A percentile compares a stretch with the other conserved stretches of the same genome.
phyloP scores from a whole-genome alignment of 768 basidiomycete genomes.

The Hericium alpestre region DNA sequence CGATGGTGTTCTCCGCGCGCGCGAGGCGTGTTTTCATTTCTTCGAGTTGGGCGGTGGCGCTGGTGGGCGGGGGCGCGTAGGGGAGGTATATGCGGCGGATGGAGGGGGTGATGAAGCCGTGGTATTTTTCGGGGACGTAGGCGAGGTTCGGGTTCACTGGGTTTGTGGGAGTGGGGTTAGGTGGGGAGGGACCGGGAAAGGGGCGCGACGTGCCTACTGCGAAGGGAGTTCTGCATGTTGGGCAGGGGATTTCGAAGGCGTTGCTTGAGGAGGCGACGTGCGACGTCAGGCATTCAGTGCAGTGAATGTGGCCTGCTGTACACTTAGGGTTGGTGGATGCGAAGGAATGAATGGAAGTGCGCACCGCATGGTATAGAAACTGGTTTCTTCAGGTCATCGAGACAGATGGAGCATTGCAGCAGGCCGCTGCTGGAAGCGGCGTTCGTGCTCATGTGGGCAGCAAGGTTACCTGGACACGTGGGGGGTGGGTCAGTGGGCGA shows the following conservation, averaged over 20 bases:
- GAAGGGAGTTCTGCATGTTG: constrained; percentile 8
- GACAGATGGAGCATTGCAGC: constrained; percentile 9
- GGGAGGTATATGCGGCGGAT: constrained; percentile 8
- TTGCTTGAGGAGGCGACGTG: background rate
- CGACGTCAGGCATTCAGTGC: background rate
- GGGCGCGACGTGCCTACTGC: constrained; percentile 1
- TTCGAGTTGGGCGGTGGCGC: background rate
- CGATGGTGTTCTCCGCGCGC: background rate
- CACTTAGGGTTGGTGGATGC: background rate
- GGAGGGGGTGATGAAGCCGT: constrained; percentile 2
- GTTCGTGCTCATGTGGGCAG: too few relatives aligned
- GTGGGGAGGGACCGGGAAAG: background rate
- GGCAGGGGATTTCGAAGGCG: constrained; percentile 4
- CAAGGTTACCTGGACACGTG: background rate
- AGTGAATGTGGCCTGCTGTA: constrained; percentile 8
- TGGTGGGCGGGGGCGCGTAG: background rate
- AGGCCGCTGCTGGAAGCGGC: background rate
- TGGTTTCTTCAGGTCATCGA: constrained; percentile 4
- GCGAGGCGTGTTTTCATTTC: constrained; percentile 1
- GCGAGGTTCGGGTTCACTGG: constrained; percentile 4
- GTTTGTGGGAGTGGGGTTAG: background rate
- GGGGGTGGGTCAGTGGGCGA: background rate
- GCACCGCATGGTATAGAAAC: constrained; percentile 8
- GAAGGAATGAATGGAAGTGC: background rate
- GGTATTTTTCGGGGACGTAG: constrained; percentile 6